Evolutionary conservation across 768 basidiomycete genomes (phyloP), one percentile per base, ranked within the genome.

Genomic region (Tylopilus sp.): DNA sequence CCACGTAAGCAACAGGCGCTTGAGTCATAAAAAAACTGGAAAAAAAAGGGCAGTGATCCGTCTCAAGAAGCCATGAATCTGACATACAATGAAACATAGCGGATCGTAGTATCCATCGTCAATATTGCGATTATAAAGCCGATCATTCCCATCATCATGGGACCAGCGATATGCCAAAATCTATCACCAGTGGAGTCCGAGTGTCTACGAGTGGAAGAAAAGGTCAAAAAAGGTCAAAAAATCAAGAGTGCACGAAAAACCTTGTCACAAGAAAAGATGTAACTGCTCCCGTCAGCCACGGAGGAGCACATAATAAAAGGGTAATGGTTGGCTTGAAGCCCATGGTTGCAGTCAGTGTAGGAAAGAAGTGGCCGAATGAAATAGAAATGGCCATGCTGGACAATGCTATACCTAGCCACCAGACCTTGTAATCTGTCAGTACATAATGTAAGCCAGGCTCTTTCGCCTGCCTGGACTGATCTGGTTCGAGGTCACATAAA

Each of bases 351-450:
- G n/a, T n/a, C n/a, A n/a, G n/a, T n/a, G n/a, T n/a, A 67, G 86
- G 88, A 71, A 91, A 91, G 67, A 83, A 90, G 17, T 81, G 83
- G 62, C 86, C 85, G 74, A 91, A 91, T 12, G 81, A 83, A 31
- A 88, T 62, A 10, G 84, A 79, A 26, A 82, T 66, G 31, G 21
- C n/a, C n/a, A n/a, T n/a, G n/a, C n/a, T n/a, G n/a, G n/a, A n/a
- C n/a, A n/a, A n/a, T n/a, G n/a, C n/a, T n/a, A n/a, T n/a, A n/a
- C n/a, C n/a, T n/a, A n/a, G n/a, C n/a, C n/a, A n/a, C n/a, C n/a
- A n/a, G n/a, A n/a, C n/a, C n/a, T n/a, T n/a, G n/a, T n/a, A n/a
- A n/a, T n/a, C n/a, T n/a, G n/a, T n/a, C n/a, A n/a, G 23, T 15
- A 86, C 83, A 58, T 83, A 62, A 6, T 64, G 49, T 8, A 90